Percentiles rank a stretch among this genome's conserved stretches.
These are phyloP conservation scores for Linum lewisii DNA, from an alignment of 345 rosid genomes.

Conservation along the genomic window DNA sequence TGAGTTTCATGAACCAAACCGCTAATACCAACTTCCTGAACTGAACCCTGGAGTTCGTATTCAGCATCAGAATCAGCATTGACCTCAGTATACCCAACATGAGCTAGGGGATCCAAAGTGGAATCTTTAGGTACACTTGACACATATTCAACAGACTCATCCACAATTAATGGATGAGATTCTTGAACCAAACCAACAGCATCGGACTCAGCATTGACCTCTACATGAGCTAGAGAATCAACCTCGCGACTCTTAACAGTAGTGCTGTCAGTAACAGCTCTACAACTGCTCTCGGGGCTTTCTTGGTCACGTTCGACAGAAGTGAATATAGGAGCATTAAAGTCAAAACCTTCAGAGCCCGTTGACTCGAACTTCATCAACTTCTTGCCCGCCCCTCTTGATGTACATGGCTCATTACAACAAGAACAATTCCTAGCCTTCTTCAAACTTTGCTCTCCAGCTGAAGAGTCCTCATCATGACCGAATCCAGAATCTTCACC, in stretches of 20 bases:
- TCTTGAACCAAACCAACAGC: not conserved
- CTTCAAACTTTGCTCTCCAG: slow-evolving; percentile 16
- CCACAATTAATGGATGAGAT: slow-evolving; percentile 10
- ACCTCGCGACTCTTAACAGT: slow-evolving; percentile 21
- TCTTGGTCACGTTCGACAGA: slow-evolving; percentile 15
- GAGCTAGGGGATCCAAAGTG: slow-evolving; percentile 35
- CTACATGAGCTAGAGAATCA: slow-evolving; percentile 47
- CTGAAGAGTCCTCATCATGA: slow-evolving; percentile 22
- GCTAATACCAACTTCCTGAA: no score
- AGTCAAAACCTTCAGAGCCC: slow-evolving; percentile 23
- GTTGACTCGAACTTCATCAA: slow-evolving; percentile 22
- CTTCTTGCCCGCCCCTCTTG: slow-evolving; percentile 26
- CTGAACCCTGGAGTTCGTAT: not conserved
- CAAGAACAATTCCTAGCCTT: slow-evolving; percentile 43
- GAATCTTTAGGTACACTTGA: not conserved
- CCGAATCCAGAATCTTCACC: slow-evolving; percentile 42
- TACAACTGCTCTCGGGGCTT: slow-evolving; percentile 15
- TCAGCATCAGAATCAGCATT: not conserved
- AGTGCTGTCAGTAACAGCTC: slow-evolving; percentile 13
- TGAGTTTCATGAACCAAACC: not conserved
- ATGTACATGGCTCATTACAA: slow-evolving; percentile 47
- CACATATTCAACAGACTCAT: slow-evolving; percentile 7
- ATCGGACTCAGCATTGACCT: slow-evolving; percentile 16
- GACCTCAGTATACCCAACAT: slow-evolving; percentile 53
- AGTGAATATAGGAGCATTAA: slow-evolving; percentile 22